Base-by-base conservation (phyloP, 2,329 filamentous ascomycete genomes). In the Sphaerulina populicola region DNA sequence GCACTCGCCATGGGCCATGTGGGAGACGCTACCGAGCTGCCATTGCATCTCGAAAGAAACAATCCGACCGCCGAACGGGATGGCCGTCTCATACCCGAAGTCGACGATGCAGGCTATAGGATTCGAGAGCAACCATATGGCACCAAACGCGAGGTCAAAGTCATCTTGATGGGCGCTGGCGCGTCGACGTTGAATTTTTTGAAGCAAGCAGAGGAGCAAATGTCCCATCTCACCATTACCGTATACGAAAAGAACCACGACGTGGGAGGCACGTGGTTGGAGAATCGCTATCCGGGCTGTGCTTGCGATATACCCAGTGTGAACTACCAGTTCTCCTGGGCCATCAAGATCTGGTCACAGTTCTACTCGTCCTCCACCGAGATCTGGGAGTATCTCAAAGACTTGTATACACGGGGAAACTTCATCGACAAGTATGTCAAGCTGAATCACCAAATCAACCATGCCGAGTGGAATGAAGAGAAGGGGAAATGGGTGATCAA, bases 321-420 rank as follows among this genome's bases (percentile, higher is more conserved):
- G 43, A 71, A 70, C 23, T 76, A 76, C 45, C 73, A 77, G 51
- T 77, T 74, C 54, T 71, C 69, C 6, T 78, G 75, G 66, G 74
- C 74, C 52, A 75, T 74, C 62, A 74, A 66, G 51, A 59, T 68
- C 0, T 76, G 73, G 74, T 69, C 68, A 5, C 69, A 71, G 10
- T 76, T 74, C 59, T 77, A 75, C 58, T 72, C 71, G 2, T 70
- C 69, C 29, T 68, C 71, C 0, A 67, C 70, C 1, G 74, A 77
- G 59, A 77, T 78, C 10, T 72, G 71, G 65, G 60, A 65, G 14
- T 77, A 77, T 51, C 66, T 76, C 53, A 74, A 75, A 55, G 63
- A 61, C 1, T 69, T 76, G 29, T 72, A 69, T 14, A 57, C 67
- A 8, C 69, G 72, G 46, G 69, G 72, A 49, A 66, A 70, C 35